Conservation (phyloP, 2,329 filamentous ascomycete species). For the Cercospora sp. region DNA sequence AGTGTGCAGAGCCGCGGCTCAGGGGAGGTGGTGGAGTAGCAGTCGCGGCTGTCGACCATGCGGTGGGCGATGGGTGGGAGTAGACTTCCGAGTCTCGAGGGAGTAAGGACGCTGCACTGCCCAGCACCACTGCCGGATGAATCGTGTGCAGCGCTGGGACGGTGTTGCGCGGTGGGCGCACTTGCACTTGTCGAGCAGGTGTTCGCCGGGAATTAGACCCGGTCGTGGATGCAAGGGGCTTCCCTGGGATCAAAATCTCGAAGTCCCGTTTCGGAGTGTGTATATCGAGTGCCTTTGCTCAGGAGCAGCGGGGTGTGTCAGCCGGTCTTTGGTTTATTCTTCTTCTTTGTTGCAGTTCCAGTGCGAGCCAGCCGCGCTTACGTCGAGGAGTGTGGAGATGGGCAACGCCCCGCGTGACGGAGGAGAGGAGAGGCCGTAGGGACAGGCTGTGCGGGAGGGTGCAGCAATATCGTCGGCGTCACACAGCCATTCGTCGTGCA, state of each 20-base stretch:
- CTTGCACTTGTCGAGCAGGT: constrained; percentile 2
- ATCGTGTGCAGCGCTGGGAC: not conserved
- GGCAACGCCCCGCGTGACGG: not conserved
- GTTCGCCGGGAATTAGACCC: constrained; percentile 22
- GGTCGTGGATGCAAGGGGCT: constrained; percentile 16
- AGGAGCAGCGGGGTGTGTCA: not conserved
- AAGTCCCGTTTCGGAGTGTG: not conserved
- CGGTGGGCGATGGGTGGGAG: not conserved
- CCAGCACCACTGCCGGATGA: not conserved
- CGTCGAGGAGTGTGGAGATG: not conserved
- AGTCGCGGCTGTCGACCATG: constrained; percentile 4
- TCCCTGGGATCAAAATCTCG: constrained; percentile 11
- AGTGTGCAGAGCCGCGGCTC: constrained; percentile 9
- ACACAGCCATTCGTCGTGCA: not conserved
- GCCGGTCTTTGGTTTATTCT: not conserved
- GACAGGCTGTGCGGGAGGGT: not conserved
- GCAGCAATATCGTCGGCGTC: not conserved
- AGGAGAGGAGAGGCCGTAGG: not conserved
- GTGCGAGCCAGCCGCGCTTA: not conserved
- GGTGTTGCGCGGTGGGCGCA: not conserved
- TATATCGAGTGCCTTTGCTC: not conserved
- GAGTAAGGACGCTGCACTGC: not conserved
- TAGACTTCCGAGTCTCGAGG: not conserved
- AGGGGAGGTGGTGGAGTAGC: constrained; percentile 6
- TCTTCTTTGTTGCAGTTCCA: not conserved